Evolutionary conservation across 768 basidiomycete species (phyloP), one percentile per base, ranked within the genome.

Genomic region (Macrocybe gigantea): DNA sequence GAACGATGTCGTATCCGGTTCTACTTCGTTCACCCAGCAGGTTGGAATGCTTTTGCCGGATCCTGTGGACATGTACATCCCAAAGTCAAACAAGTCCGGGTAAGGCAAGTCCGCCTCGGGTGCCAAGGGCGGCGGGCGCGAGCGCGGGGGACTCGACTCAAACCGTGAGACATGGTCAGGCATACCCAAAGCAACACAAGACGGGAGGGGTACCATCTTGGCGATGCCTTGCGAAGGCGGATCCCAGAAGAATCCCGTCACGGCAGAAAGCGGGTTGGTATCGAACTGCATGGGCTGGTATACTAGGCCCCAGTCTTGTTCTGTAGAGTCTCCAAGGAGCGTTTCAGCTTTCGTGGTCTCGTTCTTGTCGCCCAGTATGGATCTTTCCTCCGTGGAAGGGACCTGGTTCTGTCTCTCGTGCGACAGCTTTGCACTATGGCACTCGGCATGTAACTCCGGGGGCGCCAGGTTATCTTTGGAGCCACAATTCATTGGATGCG

Each of bases 21-120:
- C 37, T 9, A 37, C 38, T 14, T 14, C 2, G 12, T 38, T 41
- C 15, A 49, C 13, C 33, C 38, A 34, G 44, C 53, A 49, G 42
- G 10, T 37, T 5, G 3, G n/a, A 34, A 14, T 14, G 39, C 35
- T 54, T 29, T 58, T 51, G 8, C 46, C 53, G 13, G 55, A 57
- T 30, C 49, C 40, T 38, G 53, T 37, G 7, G 49, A 52, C 8
- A 42, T 36, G 48, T 59, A 60, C 54, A 57, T 50, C 14, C 41
- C 48, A 35, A 60, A 55, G 45, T 55, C 54, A 44, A 60, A 60
- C 7, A 57, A 30, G 38, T 60, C 56, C 7, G 56, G 42, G 45
- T 60, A 60, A 12, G 58, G 56, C 39, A 49, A 14, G 13, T 50
- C 11, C 36, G 40, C 37, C 32, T 52, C 48, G 14, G 42, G 41